Evolutionary conservation across 2,329 filamentous ascomycete genomes (phyloP).

Genomic region (Colletotrichum sp.): DNA sequence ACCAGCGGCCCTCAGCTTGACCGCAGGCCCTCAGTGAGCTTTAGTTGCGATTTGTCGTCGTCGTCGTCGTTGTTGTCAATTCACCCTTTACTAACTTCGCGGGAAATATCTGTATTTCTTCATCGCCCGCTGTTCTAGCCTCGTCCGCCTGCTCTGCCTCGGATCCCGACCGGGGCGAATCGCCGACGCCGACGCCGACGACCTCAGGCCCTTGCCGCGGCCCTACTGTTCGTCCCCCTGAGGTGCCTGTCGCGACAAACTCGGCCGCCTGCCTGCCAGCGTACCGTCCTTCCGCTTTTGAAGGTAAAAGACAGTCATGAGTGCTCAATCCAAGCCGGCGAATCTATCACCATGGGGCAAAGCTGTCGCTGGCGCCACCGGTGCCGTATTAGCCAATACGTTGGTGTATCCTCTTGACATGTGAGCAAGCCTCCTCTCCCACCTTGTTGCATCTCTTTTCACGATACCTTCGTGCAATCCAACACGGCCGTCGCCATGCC

Average conservation of each 20-base stretch:
- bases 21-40: neutral
- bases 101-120: neutral
- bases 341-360: slow-evolving; percentile 89
- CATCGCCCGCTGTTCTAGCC: neutral
- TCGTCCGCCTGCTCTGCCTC: neutral
- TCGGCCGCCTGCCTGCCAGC: neutral
- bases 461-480: neutral
- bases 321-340: slow-evolving; percentile 66
- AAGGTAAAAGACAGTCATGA: slow-evolving; percentile 41
- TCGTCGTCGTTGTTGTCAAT: neutral
- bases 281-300: neutral
- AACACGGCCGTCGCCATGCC: neutral
- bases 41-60: neutral
- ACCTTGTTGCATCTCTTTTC: neutral
- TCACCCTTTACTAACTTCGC: neutral
- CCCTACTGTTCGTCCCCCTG: neutral
- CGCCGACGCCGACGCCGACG: slow-evolving; percentile 12
- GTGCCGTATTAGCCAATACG: slow-evolving; percentile 92
- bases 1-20: neutral
- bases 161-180: slow-evolving; percentile 2
- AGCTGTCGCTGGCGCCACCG: slow-evolving; percentile 89
- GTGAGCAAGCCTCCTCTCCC: slow-evolving; percentile 58
- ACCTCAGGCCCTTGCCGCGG: neutral
- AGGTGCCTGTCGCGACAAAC: neutral
- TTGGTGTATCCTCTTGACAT: slow-evolving; percentile 96